phyloP scores from a whole-genome alignment of 2,329 filamentous ascomycete genomes.

The Botrytis fabae region DNA sequence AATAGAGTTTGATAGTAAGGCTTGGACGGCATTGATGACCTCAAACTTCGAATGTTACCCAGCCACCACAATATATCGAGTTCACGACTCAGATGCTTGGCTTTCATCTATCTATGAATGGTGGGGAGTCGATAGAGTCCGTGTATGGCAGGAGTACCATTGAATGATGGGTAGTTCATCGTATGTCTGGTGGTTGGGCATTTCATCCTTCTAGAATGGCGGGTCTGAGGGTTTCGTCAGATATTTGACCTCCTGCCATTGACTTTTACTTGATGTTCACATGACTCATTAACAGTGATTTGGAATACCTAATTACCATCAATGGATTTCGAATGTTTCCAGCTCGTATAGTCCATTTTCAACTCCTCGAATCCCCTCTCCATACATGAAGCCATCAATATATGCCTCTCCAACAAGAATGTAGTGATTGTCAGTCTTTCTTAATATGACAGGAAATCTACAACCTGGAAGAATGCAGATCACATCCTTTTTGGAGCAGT shows the following conservation, averaged over 20 bases:
- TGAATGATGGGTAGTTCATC: neutral
- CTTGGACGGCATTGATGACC: neutral
- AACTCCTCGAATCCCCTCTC: conserved; percentile 31
- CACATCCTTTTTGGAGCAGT: conserved; percentile 29
- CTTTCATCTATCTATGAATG: neutral
- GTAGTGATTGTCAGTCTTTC: conserved; percentile 25
- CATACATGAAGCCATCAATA: conserved; percentile 36
- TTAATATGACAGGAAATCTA: conserved; percentile 35
- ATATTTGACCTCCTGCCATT: neutral
- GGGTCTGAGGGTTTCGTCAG: neutral
- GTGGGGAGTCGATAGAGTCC: neutral
- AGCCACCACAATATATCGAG: conserved; percentile 3
- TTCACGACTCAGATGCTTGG: neutral
- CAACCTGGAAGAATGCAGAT: conserved; percentile 36
- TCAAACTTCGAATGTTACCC: conserved; percentile 2
- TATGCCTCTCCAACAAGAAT: conserved; percentile 37
- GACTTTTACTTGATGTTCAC: neutral
- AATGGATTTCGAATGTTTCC: conserved; percentile 33
- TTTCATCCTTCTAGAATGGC: neutral
- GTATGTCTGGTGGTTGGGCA: neutral
- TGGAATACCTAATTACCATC: neutral
- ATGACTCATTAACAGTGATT: neutral
- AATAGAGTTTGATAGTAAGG: conserved; percentile 7
- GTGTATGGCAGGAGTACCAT: neutral
- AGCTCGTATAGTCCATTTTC: conserved; percentile 22